These are phyloP conservation scores for Avena sativa DNA, from an alignment of 176 grass and related monocot species.

Conservation along the genomic window DNA sequence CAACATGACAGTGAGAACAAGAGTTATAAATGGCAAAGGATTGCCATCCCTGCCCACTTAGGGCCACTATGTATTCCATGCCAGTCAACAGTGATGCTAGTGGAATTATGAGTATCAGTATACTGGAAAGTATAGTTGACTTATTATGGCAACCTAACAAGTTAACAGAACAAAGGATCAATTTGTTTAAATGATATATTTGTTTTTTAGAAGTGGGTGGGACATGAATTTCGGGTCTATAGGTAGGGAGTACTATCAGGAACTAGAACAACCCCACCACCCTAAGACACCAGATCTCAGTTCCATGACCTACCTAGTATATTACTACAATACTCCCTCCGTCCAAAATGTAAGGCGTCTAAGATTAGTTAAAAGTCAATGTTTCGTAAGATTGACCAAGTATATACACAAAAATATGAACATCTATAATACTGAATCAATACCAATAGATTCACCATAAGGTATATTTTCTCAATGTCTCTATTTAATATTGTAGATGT, in stretches of 20 bases:
- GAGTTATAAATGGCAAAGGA: not conserved
- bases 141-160: not conserved
- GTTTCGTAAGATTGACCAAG: too few species aligned
- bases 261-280: not conserved
- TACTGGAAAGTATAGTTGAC: not conserved
- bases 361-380: too few species aligned
- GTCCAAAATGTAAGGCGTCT: too few species aligned
- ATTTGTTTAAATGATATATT: not conserved
- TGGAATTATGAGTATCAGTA: not conserved
- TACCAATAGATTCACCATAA: too few species aligned
- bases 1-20: slow-evolving; percentile 21
- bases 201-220: not conserved
- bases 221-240: not conserved
- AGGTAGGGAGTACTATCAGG: not conserved
- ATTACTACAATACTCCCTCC: not conserved
- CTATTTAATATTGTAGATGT: too few species aligned
- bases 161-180: not conserved
- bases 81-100: not conserved
- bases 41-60: not conserved
- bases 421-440: too few species aligned
- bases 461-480: too few species aligned
- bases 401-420: too few species aligned
- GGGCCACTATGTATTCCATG: not conserved
- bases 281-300: not conserved
- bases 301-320: not conserved